Base-by-base conservation (phyloP, 1,284 basidiomycete species). In the Puccinia triticina region DNA sequence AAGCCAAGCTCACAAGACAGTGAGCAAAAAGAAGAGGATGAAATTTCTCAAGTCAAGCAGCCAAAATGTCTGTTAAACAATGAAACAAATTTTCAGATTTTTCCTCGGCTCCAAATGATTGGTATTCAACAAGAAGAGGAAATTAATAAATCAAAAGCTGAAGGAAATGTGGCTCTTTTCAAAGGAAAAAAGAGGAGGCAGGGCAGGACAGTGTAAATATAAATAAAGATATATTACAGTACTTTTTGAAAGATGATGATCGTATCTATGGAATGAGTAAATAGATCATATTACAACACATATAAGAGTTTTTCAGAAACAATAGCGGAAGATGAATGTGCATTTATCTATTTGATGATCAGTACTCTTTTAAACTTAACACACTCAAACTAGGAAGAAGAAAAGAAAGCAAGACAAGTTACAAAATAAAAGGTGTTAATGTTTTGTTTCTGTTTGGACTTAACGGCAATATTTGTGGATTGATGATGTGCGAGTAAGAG, bases 201-300 rank as follows among this genome's bases (percentile, higher is more conserved):
- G 32, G 32, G 18, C 29, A 37, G 40, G 18, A 37, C 16, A 40
- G 32, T 16, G 29, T 32, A 16, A 61, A 7, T 29, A 61, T 16
- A 61, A 61, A 61, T 61, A 29, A 61, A 40, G 14, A 66, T 66
- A 66, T 66, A 66, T 40, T 66, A 66, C 61, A 66, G 61, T 66
- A 66, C 34, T 66, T 66, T 18, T 14, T 40, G 18, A 23, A 40
- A 18, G 18, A 18, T 18, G 34, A 61, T 32, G 32, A 43, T 43
- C 16, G 26, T 23, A 10, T 40, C 8, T 50, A 50, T 50, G 48
- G 16, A 50, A 50, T 8, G 16, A 50, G 16, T 8, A 50, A 50
- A 66, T 5, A 66, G n/a, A 40, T 40, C 61, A 66, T 40, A 40
- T 37, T 66, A 66, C 61, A 66, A 66, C 61, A 66, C 48, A 66